Base-by-base conservation (phyloP, 1,284 basidiomycete genomes). In the Austroboletus niveus region DNA sequence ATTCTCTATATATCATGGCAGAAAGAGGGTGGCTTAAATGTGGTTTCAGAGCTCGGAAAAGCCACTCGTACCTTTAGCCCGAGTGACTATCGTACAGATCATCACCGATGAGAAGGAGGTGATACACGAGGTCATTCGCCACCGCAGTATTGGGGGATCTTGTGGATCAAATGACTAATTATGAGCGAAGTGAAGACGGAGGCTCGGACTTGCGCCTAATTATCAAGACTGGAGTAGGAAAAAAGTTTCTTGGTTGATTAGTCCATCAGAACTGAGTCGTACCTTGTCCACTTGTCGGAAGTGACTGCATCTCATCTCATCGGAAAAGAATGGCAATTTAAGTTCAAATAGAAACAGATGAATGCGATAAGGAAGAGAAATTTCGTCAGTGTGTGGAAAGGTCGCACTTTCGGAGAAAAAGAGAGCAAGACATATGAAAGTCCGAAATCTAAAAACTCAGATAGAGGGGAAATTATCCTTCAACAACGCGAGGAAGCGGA, bases 361-460 rank as follows among this genome's bases (percentile, higher is more conserved):
- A 42, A 42, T 38, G 47, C 52, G 60, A 65, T 63, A 60, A 56
- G 65, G 24, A 46, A 47, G 41, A 53, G 41, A 42, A 51, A 45
- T 45, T 48, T 49, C 42, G 39, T 35, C 45, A 24, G 48, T 60
- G 60, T 43, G 59, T 43, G 59, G 54, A 52, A 54, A 41, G 47
- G 57, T 54, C 63, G 59, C 59, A 42, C 46, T 56, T 65, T 60
- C 55, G 62, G 60, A 64, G 52, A 29, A 58, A 65, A 61, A 53
- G 52, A 48, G 44, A 52, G 39, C 38, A 61, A 51, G 60, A 66
- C 64, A 66, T 54, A 66, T 65, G 62, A 64, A 64, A 64, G 66
- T 64, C 62, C 62, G 66, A 64, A 66, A 51, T 41, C 45, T 45
- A 45, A 38, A 65, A 68, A 64, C 66, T 68, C 64, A 67, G 64